Percentiles rank a stretch among this genome's conserved stretches.
Evolutionary conservation across 2,329 filamentous ascomycete genomes (phyloP).

Genomic region (Trichoderma pleuroti): DNA sequence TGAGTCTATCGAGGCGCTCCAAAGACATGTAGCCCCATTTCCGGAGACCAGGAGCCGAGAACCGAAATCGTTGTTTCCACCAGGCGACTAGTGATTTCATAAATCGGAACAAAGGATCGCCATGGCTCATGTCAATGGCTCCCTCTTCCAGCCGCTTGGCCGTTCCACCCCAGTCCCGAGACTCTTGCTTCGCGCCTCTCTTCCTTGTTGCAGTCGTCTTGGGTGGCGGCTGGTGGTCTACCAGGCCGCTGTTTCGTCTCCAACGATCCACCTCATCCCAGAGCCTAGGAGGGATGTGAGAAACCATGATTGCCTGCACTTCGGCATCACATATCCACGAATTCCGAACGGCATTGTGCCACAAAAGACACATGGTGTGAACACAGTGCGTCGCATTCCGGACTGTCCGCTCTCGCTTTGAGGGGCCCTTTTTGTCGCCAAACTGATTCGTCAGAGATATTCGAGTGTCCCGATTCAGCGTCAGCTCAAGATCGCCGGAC

Average conservation of each 20-base stretch:
- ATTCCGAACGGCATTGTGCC: conserved; percentile 85
- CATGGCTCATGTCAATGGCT: conserved; percentile 71
- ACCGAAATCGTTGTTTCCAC: conserved; percentile 81
- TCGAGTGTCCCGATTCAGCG: conserved; percentile 56
- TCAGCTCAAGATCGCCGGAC: conserved; percentile 70
- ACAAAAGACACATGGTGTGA: conserved; percentile 83
- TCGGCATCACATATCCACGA: conserved; percentile 75
- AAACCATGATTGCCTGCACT: conserved; percentile 71
- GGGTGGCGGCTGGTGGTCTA: conserved; percentile 27
- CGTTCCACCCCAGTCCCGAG: conserved; percentile 65
- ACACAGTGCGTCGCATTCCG: conserved; percentile 78
- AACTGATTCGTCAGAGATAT: conserved; percentile 60
- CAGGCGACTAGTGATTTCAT: conserved; percentile 74
- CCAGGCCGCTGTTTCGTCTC: conserved; percentile 64
- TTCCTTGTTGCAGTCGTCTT: conserved; percentile 32
- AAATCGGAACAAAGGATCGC: conserved; percentile 75
- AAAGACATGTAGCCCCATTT: conserved; percentile 86
- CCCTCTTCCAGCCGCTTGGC: conserved; percentile 68
- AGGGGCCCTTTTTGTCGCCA: conserved; percentile 74
- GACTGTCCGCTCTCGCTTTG: conserved; percentile 77
- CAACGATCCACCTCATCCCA: conserved; percentile 72
- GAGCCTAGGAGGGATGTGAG: conserved; percentile 65
- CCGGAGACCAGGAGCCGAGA: conserved; percentile 75
- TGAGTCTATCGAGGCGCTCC: conserved; percentile 69
- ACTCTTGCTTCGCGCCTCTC: conserved; percentile 32